Conservation (phyloP, 2,329 filamentous ascomycete species). For the Epichloe brachyelytri region DNA sequence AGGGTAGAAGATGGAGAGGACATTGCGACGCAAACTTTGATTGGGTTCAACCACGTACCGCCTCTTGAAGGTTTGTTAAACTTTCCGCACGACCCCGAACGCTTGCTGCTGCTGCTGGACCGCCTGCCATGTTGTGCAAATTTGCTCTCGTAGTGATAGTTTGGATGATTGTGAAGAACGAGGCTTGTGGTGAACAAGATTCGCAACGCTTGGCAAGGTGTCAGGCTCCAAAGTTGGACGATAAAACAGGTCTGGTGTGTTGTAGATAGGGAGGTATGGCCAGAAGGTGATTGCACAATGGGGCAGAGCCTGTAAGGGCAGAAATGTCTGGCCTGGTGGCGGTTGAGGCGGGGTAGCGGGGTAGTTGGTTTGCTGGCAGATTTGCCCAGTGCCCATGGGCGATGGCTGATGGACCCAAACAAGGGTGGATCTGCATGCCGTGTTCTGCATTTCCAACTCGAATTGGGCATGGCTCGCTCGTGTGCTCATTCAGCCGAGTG, state of each 20-base stretch:
- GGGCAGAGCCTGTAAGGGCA: background rate
- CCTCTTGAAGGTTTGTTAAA: constrained; percentile 88
- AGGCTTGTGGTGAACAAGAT: background rate
- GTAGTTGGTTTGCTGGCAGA: constrained; percentile 11
- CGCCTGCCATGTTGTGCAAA: constrained; percentile 30
- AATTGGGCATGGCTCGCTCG: background rate
- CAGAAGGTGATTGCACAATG: background rate
- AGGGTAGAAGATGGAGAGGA: background rate
- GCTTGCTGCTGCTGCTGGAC: constrained; percentile 26
- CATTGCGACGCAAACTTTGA: background rate
- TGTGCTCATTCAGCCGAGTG: background rate
- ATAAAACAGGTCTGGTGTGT: background rate
- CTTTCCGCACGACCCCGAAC: constrained; percentile 75
- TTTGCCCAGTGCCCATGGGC: background rate
- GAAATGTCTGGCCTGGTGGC: background rate
- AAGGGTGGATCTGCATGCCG: too few relatives aligned
- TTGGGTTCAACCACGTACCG: constrained; percentile 41
- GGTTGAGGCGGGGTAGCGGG: constrained; percentile 25
- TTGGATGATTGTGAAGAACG: background rate
- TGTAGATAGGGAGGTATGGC: background rate
- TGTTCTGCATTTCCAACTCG: background rate
- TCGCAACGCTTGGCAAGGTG: background rate
- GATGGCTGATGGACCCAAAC: background rate
- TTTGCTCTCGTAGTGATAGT: background rate
- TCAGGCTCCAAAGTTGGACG: background rate